Evolutionary conservation across 495 filamentous ascomycete species (phyloP).

Genomic region (Penicillium subrubescens): DNA sequence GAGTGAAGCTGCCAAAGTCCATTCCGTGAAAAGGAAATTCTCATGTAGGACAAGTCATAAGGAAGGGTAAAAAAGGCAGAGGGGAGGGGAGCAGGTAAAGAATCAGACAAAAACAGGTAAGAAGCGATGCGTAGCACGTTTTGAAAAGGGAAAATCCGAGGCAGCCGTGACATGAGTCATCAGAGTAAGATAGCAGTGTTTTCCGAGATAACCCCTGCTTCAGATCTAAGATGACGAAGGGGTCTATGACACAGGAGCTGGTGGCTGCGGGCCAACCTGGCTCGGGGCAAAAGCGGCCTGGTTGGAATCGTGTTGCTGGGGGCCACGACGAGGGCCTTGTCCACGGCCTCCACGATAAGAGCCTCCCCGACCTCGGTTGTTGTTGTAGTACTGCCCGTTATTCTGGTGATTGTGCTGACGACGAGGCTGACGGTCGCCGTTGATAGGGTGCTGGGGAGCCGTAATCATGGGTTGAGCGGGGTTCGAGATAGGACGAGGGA

Average conservation of each 20-base stretch:
- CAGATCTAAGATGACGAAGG: background rate
- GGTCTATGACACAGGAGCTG: slow-evolving; percentile 34
- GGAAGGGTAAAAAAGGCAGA: background rate
- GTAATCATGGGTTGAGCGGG: slow-evolving; percentile 30
- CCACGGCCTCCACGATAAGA: slow-evolving; percentile 48
- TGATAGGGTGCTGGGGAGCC: slow-evolving; percentile 24
- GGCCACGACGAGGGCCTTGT: slow-evolving; percentile 47
- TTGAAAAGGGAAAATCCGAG: background rate
- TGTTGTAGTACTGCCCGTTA: slow-evolving; percentile 38
- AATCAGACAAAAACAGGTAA: background rate
- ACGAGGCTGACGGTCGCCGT: slow-evolving; percentile 39
- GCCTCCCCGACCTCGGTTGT: slow-evolving; percentile 38
- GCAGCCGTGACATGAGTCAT: background rate
- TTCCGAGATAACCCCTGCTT: background rate
- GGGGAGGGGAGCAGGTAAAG: background rate
- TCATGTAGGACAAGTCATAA: background rate
- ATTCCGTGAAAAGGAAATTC: background rate
- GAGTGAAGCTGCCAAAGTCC: slow-evolving; percentile 4
- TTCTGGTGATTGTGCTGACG: slow-evolving; percentile 42
- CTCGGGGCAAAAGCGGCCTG: slow-evolving; percentile 30
- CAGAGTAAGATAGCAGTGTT: background rate
- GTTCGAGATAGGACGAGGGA: slow-evolving; percentile 75
- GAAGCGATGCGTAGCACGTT: background rate
- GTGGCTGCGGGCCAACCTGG: slow-evolving; percentile 37
- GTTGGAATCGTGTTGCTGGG: slow-evolving; percentile 36